Evolutionary conservation across 2,329 filamentous ascomycete genomes (phyloP).

Genomic region (Nothophaeocryptopus gaeumannii): DNA sequence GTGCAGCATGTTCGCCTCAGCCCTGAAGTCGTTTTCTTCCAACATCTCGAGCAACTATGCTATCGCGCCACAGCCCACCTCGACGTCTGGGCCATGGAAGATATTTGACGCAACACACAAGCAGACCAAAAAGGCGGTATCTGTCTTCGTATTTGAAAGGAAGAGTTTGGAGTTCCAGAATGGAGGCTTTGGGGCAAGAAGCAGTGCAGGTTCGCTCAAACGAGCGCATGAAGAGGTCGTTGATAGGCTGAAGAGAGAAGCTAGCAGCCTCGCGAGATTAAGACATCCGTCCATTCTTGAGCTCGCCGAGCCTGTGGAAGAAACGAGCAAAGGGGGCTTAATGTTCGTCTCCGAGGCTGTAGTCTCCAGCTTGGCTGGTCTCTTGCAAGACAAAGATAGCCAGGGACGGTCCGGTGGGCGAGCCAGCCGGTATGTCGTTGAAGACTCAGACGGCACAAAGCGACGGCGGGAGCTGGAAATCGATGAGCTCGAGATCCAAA

Average conservation of each 20-base stretch:
- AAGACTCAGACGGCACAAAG: conserved; percentile 71
- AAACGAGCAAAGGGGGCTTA: conserved; percentile 82
- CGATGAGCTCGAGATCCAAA: conserved; percentile 96
- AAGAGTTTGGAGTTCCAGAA: conserved; percentile 74
- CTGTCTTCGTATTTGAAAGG: conserved; percentile 91
- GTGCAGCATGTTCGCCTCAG: conserved; percentile 79
- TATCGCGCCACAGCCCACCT: conserved; percentile 70
- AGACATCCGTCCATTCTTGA: conserved; percentile 91
- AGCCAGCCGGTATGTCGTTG: conserved; percentile 74
- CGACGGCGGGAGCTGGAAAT: conserved; percentile 79
- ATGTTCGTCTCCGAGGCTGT: conserved; percentile 95
- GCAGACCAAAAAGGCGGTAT: conserved; percentile 81
- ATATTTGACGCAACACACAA: conserved; percentile 98
- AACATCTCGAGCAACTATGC: conserved; percentile 93
- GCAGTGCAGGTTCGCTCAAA: conserved; percentile 68
- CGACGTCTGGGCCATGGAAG: conserved; percentile 88
- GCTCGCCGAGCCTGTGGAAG: conserved; percentile 90
- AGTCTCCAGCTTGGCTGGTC: conserved; percentile 77
- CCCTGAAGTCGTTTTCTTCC: conserved; percentile 88
- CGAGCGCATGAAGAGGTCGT: conserved; percentile 84
- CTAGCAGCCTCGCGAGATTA: conserved; percentile 79
- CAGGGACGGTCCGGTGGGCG: conserved; percentile 68
- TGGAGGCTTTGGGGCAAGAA: conserved; percentile 57
- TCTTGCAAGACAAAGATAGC: conserved; percentile 85
- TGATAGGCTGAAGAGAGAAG: conserved; percentile 87